Conservation (phyloP, 1,139 yeast species). For the Diutina pseudorugosa region DNA sequence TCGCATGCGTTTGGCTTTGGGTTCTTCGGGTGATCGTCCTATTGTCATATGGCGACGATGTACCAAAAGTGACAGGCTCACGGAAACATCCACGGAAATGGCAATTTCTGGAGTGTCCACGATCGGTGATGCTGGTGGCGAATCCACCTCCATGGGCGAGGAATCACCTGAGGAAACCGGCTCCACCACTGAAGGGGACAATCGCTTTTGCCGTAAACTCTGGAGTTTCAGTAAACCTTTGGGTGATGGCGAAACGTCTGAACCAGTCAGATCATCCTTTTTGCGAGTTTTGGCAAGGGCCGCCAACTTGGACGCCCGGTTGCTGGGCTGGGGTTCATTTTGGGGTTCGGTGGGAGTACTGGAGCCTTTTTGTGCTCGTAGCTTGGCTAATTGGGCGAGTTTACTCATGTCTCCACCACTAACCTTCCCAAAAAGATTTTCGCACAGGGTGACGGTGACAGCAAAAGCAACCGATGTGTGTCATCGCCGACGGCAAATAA, state of each 20-base stretch:
- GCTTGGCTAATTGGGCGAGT: slow-evolving; percentile 9
- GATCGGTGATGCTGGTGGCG: background rate
- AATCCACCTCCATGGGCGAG: background rate
- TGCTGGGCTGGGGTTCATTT: background rate
- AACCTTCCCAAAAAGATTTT: background rate
- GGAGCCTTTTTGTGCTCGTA: slow-evolving; percentile 5
- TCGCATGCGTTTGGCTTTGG: background rate
- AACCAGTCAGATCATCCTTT: background rate
- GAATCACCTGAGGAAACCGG: background rate
- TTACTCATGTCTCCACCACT: slow-evolving; percentile 5
- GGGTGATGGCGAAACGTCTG: background rate
- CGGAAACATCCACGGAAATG: background rate
- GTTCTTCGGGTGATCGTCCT: background rate
- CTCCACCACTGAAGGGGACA: background rate
- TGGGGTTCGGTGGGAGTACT: background rate
- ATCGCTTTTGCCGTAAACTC: background rate
- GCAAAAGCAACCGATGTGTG: background rate
- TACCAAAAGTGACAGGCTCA: background rate
- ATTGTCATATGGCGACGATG: background rate
- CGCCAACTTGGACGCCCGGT: slow-evolving; percentile 16
- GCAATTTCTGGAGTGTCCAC: background rate
- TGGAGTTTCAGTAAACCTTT: background rate
- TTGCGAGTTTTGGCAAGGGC: slow-evolving; percentile 34
- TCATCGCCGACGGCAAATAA: background rate
- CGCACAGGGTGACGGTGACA: background rate